Evolutionary conservation across 2,329 filamentous ascomycete species (phyloP).

Genomic region (Sordariomycetes sp.): DNA sequence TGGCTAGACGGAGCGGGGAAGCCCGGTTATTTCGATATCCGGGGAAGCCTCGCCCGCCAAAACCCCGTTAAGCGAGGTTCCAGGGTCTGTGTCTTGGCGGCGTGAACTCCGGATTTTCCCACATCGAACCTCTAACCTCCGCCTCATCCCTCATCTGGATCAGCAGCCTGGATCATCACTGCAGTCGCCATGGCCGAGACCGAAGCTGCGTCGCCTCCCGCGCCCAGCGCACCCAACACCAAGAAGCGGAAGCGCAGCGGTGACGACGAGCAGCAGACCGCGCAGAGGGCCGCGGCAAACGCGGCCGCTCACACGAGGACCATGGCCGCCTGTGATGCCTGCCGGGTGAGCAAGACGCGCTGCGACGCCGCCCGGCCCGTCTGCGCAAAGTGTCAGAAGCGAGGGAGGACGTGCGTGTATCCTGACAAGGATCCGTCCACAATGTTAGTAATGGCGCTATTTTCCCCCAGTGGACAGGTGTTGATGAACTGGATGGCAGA

Average conservation of each 20-base stretch:
- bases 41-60: too few relatives aligned
- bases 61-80: too few relatives aligned
- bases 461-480: not conserved
- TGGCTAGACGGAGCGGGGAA: too few relatives aligned
- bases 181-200: not conserved
- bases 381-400: slow-evolving; percentile 7
- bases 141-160: not conserved
- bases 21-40: too few relatives aligned
- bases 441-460: slow-evolving; percentile 4
- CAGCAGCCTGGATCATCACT: not conserved
- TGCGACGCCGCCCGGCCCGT: slow-evolving; percentile 7
- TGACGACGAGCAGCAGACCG: slow-evolving; percentile 3
- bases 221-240: not conserved
- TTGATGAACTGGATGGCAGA: slow-evolving; percentile 1
- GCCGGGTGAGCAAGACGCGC: slow-evolving; percentile 9
- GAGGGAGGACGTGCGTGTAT: slow-evolving; percentile 7
- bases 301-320: slow-evolving; percentile 6
- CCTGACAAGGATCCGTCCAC: slow-evolving; percentile 9
- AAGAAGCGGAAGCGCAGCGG: slow-evolving; percentile 5
- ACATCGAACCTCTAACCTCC: too few relatives aligned
- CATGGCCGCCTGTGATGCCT: slow-evolving; percentile 8
- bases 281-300: not conserved
- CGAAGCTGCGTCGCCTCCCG: not conserved
- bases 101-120: too few relatives aligned
- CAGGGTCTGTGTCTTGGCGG: too few relatives aligned